Base-by-base conservation (phyloP, 75 land plant genomes). In the Isoetes taiwanensis region DNA sequence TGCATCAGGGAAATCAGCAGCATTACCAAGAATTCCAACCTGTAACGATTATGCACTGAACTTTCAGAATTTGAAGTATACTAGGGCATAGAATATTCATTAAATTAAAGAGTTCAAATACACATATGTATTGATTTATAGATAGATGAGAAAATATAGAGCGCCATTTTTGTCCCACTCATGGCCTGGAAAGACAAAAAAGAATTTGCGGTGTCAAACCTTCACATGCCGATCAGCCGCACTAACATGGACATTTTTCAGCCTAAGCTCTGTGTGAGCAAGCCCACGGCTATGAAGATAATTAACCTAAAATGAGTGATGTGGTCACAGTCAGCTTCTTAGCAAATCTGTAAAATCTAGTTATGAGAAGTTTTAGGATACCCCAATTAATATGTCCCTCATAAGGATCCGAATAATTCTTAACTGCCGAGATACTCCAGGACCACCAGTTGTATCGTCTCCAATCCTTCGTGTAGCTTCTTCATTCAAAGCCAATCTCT, bases 301-400 rank as follows among this genome's bases (percentile, higher is more conserved):
- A 56, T 90, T 89, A 8, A 89, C 90, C 96, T 89, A 64, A 31
- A 57, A 1, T 37, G 17, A 30, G n/a, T 54, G 11, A 35, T 21
- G 21, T 56, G 43, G 41, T 54, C 26, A 56, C 21, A 16, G 31
- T 1, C 1, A n/a, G n/a, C n/a, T n/a, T n/a, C n/a, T n/a, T n/a
- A n/a, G n/a, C n/a, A n/a, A n/a, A n/a, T n/a, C n/a, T n/a, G n/a
- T n/a, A n/a, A n/a, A n/a, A n/a, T n/a, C n/a, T n/a, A n/a, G n/a
- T n/a, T n/a, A n/a, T n/a, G n/a, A n/a, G n/a, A n/a, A 40, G 29
- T n/a, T 4, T 10, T 20, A 37, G 25, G 70, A 41, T 74, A 90
- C 96, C 64, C 86, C 96, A 75, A 90, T 90, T 30, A 90, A 38
- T 20, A 90, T 84, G 59, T 90, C 96, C 67, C 96, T 71, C 90